These are phyloP conservation scores for Xylaria sp. DNA, from an alignment of 2,329 filamentous ascomycete species.

Conservation along the genomic window DNA sequence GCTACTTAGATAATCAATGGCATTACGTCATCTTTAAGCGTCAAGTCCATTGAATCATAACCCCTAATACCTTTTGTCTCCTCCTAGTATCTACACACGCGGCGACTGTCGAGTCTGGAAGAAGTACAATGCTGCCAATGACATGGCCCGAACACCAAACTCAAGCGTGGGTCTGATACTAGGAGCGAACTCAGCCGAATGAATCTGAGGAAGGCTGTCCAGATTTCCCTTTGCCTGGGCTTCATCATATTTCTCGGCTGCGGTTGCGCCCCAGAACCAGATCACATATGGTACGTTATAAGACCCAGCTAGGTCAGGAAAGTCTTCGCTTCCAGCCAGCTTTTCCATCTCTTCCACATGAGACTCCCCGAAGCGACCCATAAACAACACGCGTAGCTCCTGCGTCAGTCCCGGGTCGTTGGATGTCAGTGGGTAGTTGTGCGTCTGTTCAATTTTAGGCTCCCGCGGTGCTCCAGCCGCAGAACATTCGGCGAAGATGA, in stretches of 20 bases:
- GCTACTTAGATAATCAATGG: too few relatives aligned
- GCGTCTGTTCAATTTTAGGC: background rate
- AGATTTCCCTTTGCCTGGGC: background rate
- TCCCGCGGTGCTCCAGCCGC: background rate
- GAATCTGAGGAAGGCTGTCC: background rate
- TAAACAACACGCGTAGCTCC: background rate
- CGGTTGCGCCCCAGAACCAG: constrained; percentile 1
- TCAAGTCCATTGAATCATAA: too few relatives aligned
- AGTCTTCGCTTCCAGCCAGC: background rate
- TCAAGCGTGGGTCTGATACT: background rate
- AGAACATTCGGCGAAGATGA: background rate
- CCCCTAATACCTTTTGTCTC: too few relatives aligned
- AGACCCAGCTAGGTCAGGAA: background rate
- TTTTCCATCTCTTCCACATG: constrained; percentile 2
- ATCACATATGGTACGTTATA: background rate
- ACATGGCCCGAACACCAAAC: background rate
- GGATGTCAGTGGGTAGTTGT: background rate
- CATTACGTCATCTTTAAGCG: too few relatives aligned
- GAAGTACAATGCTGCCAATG: background rate
- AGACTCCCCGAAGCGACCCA: background rate
- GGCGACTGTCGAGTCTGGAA: background rate
- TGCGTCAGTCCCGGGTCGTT: background rate
- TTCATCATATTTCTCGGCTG: background rate
- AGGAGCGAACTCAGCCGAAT: background rate
- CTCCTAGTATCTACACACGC: too few relatives aligned